Conservation (phyloP, 2,329 filamentous ascomycete genomes). For the Colletotrichum brevisporum region DNA sequence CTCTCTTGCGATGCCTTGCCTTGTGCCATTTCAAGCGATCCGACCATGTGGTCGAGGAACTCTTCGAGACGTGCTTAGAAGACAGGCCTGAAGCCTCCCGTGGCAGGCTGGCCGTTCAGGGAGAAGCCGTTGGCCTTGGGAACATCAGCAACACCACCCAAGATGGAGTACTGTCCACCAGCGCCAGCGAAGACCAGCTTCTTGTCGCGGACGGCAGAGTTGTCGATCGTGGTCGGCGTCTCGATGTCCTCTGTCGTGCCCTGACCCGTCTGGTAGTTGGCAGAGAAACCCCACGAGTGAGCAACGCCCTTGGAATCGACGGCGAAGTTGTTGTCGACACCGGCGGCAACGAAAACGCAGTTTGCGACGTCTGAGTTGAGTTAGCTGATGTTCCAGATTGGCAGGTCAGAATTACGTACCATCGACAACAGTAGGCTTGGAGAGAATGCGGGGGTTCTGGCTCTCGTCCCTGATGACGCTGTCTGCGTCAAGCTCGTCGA, state of each 20-base stretch:
- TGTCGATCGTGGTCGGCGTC: conserved; percentile 84
- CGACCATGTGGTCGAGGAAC: not conserved
- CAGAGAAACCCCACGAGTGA: conserved; percentile 86
- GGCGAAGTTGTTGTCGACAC: conserved; percentile 81
- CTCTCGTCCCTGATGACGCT: conserved; percentile 75
- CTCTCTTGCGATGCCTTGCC: too few relatives aligned
- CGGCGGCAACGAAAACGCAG: conserved; percentile 72
- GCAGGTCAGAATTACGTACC: conserved; percentile 54
- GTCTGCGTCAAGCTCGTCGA: conserved; percentile 68
- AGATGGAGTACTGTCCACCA: conserved; percentile 86
- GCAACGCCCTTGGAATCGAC: conserved; percentile 79
- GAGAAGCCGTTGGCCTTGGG: conserved; percentile 50
- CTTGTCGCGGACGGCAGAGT: conserved; percentile 83
- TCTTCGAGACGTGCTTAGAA: conserved; percentile 14
- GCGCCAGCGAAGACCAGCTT: conserved; percentile 84
- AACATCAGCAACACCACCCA: conserved; percentile 60
- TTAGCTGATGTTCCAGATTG: conserved; percentile 11
- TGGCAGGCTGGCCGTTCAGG: conserved; percentile 38
- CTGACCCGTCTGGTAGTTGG: conserved; percentile 84
- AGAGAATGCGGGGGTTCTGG: conserved; percentile 79
- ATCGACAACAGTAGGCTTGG: conserved; percentile 73
- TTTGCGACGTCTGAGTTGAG: conserved; percentile 62
- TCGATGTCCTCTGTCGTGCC: conserved; percentile 85
- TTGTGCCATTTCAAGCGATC: conserved; percentile 1
- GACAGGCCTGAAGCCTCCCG: conserved; percentile 35